Base-by-base conservation (phyloP, 257 asterid genomes). In the Nicotiana otophora region DNA sequence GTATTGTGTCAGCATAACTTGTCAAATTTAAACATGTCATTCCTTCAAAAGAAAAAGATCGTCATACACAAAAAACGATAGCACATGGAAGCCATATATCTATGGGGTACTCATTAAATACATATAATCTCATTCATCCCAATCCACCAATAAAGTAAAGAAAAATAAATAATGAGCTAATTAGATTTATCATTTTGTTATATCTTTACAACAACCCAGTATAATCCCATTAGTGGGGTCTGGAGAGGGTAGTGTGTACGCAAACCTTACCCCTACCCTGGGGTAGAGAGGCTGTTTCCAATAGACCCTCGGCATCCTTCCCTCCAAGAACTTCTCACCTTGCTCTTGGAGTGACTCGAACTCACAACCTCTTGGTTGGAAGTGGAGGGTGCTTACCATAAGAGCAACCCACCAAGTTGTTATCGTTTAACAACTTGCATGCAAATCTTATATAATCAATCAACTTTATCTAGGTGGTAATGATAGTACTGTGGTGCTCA, bases 381-480 rank as follows among this genome's bases (percentile, higher is more conserved):
- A n/a, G n/a, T n/a, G n/a, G n/a, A n/a, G n/a, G n/a, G n/a, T n/a
- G n/a, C n/a, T n/a, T n/a, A n/a, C n/a, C n/a, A n/a, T n/a, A n/a
- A n/a, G n/a, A n/a, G n/a, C n/a, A n/a, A n/a, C n/a, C n/a, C n/a
- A n/a, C n/a, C n/a, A n/a, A n/a, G n/a, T n/a, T n/a, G n/a, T n/a
- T n/a, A n/a, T n/a, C n/a, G n/a, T 75, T 15, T 75, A 51, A 51
- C 16, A 51, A 51, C 63, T 26, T 75, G 80, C 80, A 51, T 75
- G 80, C 63, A 75, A 75, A 48, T 75, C 63, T 48, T 26, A 75
- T 28, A 75, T 2, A 15, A 28, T 26, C 46, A 75, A 51, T 75
- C 63, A 51, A 75, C 80, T 48, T 75, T 48, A 75, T 75, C 20
- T 75, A 23, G 63, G 80, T 75, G 80, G 42, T 75, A 75, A 75